Evolutionary conservation across 2,329 filamentous ascomycete species (phyloP), one percentile per base, ranked within the genome.

Genomic region (Thelonectria blattea): DNA sequence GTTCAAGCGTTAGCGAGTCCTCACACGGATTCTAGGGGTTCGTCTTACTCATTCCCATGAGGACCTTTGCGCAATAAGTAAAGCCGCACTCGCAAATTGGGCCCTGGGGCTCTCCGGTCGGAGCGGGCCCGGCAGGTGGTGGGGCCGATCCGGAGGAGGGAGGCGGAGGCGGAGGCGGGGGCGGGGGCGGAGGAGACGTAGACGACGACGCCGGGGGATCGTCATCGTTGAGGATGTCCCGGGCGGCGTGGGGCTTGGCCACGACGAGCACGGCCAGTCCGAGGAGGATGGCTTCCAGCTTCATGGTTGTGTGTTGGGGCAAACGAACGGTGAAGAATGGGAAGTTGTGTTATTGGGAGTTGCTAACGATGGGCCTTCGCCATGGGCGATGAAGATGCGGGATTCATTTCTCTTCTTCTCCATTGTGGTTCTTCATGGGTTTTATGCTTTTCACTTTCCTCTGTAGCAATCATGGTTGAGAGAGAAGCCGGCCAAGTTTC

Each of bases 1-100:
- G 18, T 8, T 14, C 2, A 7, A 47, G 5, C 18, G 43, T 55
- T 39, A 55, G 34, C 27, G 9, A 30, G 8, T 8, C 5, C 8
- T 34, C 41, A 8, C 22, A 20, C 27, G 14, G 22, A 7, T n/a
- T 52, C 12, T 30, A 8, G 17, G 18, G 5, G 9, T 15, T 3
- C 20, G 15, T 18, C 71, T 48, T 68, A 76, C 75, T 69, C 75
- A 78, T 78, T 1, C 55, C 67, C 68, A 74, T 71, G 18, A 79
- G 68, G 12, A 79, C 76, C 2, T 73, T 70, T 10, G 76, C 75
- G 60, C 77, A 79, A 58, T 79, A 79, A 3, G 77, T 79, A 55
- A 78, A 79, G 56, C 77, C 77, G 61, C 77, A 79, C 60, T 78
- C 73, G 63, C 77, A 79, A 53, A 74, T 73, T 15, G 76, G 65